A percentile compares a stretch with the other conserved stretches of the same genome.
Conservation (phyloP, 768 basidiomycete genomes). For the Xerocomus potaroensis region DNA sequence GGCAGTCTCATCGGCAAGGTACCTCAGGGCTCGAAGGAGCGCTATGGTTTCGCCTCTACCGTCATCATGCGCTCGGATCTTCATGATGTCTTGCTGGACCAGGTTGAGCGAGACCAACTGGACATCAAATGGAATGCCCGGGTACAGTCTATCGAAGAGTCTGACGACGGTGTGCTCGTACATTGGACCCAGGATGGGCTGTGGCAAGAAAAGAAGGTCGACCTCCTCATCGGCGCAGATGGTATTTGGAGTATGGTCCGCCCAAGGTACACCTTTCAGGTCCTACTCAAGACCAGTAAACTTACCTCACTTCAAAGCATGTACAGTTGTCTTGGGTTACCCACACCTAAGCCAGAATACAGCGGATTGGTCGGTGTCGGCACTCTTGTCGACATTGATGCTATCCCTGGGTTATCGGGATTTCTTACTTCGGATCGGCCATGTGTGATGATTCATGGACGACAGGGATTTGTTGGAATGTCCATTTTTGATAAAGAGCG, state of each 20-base stretch:
- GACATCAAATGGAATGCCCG: slow-evolving; percentile 22
- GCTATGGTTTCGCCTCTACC: slow-evolving; percentile 26
- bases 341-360: slow-evolving; percentile 24
- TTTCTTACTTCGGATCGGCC: slow-evolving; percentile 19
- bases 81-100: slow-evolving; percentile 30
- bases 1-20: slow-evolving; percentile 22
- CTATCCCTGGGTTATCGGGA: slow-evolving; percentile 18
- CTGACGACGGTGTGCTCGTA: slow-evolving; percentile 22
- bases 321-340: slow-evolving; percentile 17
- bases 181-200: slow-evolving; percentile 21
- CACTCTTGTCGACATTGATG: slow-evolving; percentile 12
- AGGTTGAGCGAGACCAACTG: slow-evolving; percentile 18
- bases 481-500: slow-evolving; percentile 22
- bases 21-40: slow-evolving; percentile 24
- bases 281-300: neutral
- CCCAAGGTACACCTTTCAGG: slow-evolving; percentile 14
- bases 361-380: slow-evolving; percentile 28
- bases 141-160: slow-evolving; percentile 23
- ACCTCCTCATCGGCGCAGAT: slow-evolving; percentile 30
- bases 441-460: slow-evolving; percentile 29
- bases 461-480: slow-evolving; percentile 27
- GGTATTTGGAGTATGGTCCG: slow-evolving; percentile 30
- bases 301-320: slow-evolving; percentile 17
- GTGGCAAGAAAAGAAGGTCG: slow-evolving; percentile 22
- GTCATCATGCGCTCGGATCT: slow-evolving; percentile 28